phyloP scores from a whole-genome alignment of 345 rosid species.

The Arabidopsis suecica region DNA sequence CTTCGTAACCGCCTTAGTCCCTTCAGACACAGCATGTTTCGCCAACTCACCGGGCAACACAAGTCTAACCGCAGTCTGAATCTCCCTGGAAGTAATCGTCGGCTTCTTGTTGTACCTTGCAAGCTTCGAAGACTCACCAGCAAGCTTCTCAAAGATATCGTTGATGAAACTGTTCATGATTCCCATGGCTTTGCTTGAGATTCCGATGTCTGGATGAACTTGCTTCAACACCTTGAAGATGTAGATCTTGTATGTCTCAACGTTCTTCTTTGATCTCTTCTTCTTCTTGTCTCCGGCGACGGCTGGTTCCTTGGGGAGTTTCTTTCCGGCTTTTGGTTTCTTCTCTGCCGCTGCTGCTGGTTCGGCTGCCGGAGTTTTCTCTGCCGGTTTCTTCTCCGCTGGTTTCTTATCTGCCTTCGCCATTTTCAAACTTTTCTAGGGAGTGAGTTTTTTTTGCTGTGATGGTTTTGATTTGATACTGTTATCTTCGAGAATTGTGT shows the following conservation, averaged over 20 bases:
- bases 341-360: conserved; percentile 45
- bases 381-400: conserved; percentile 47
- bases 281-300: conserved; percentile 58
- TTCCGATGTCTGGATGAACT: conserved; percentile 62
- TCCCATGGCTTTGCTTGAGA: conserved; percentile 49
- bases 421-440: background rate
- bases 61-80: conserved; percentile 48
- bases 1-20: conserved; percentile 44
- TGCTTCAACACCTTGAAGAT: conserved; percentile 66
- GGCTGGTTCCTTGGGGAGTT: conserved; percentile 51
- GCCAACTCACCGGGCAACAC: conserved; percentile 46
- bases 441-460: background rate
- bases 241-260: conserved; percentile 68
- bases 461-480: background rate
- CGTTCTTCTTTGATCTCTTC: conserved; percentile 57
- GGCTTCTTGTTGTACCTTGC: conserved; percentile 75
- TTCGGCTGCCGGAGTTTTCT: conserved; percentile 34
- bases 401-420: conserved; percentile 46
- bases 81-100: conserved; percentile 60
- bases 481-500: rapidly evolving
- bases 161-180: conserved; percentile 50
- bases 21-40: conserved; percentile 47
- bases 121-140: conserved; percentile 56
- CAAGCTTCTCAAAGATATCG: conserved; percentile 63
- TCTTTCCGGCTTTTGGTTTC: conserved; percentile 65